Base-by-base conservation (phyloP, 1,284 basidiomycete species). In the Microbotryum scabiosae region DNA sequence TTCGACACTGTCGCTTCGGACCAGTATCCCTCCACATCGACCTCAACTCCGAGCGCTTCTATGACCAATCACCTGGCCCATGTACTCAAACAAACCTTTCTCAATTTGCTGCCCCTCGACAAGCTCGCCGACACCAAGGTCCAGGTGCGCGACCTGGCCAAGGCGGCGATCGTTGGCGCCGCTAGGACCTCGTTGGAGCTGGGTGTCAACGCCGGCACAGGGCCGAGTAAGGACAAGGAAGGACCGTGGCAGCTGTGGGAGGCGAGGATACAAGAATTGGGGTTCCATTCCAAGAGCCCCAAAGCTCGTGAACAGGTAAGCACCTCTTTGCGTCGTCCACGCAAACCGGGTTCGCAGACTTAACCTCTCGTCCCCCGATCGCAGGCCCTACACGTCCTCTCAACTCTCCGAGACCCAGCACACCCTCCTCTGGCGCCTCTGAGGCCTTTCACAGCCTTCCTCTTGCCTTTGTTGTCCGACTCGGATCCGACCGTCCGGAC, bases 391-490 rank as follows among this genome's bases (percentile, higher is more conserved):
- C 45, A 58, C 20, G 43, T 48, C 46, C 52, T 67, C 51, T 52
- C 59, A 5, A 54, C 51, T 10, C 28, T 69, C 9, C 65, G 65
- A 9, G 54, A 54, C 54, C 51, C 54, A 21, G 28, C 86, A 83
- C 48, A 73, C 76, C 53, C 80, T 86, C 80, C 83, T 57, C 80
- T 82, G 56, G 87, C 96, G 66, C 90, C 90, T 16, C 81, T 98
- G 51, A 83, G 87, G 55, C 83, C 88, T 2, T 94, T 89, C 75
- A 81, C 96, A 32, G 76, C 87, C 0, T 76, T 81, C 25, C 82
- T 98, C 50, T 88, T 97, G 20, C 87, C 85, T 58, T 78, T 85
- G 48, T 80, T 98, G 25, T 88, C 96, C 76, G 93, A 98, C 75
- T 84, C 85, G 1, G 94, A 99, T 73, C 83, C 86, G 5, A 83